phyloP scores from a whole-genome alignment of 2,329 filamentous ascomycete genomes.

The Zarea fungicola region DNA sequence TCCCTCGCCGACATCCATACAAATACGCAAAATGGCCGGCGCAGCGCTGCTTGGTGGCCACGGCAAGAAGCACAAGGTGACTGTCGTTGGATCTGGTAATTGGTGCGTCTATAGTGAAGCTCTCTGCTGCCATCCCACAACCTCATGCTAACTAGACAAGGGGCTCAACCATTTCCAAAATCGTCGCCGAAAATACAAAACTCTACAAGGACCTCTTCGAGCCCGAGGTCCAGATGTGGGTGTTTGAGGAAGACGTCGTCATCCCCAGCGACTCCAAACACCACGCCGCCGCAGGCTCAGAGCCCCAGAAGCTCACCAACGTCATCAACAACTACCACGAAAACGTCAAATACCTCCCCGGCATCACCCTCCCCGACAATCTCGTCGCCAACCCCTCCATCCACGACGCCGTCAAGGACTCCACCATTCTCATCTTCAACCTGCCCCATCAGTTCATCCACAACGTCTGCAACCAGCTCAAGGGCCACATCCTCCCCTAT shows the following conservation, averaged over 20 bases:
- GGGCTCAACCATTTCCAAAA: constrained; percentile 97
- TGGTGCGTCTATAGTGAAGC: constrained; percentile 55
- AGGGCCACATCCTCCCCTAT: constrained; percentile 84
- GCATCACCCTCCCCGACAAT: constrained; percentile 76
- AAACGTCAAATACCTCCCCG: constrained; percentile 97
- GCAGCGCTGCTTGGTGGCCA: constrained; percentile 39
- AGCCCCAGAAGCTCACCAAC: constrained; percentile 79
- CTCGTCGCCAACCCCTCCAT: constrained; percentile 79
- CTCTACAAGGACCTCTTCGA: constrained; percentile 78
- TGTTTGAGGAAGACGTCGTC: constrained; percentile 86
- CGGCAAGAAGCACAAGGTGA: constrained; percentile 81
- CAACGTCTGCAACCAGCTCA: constrained; percentile 75
- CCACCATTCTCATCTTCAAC: constrained; percentile 92
- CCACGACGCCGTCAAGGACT: constrained; percentile 71
- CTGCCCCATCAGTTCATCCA: constrained; percentile 93
- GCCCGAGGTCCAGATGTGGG: constrained; percentile 94
- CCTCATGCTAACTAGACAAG: too few species aligned
- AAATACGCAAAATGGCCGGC: constrained; percentile 28
- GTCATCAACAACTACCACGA: constrained; percentile 92
- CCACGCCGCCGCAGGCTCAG: constrained; percentile 54
- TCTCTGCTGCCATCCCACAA: background rate
- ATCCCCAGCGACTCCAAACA: constrained; percentile 67
- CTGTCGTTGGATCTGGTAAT: constrained; percentile 92
- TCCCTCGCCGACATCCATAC: constrained; percentile 1
- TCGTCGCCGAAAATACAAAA: constrained; percentile 86